phyloP scores from a whole-genome alignment of 352 stramenopile genomes.

The Globisporangium spinosum region DNA sequence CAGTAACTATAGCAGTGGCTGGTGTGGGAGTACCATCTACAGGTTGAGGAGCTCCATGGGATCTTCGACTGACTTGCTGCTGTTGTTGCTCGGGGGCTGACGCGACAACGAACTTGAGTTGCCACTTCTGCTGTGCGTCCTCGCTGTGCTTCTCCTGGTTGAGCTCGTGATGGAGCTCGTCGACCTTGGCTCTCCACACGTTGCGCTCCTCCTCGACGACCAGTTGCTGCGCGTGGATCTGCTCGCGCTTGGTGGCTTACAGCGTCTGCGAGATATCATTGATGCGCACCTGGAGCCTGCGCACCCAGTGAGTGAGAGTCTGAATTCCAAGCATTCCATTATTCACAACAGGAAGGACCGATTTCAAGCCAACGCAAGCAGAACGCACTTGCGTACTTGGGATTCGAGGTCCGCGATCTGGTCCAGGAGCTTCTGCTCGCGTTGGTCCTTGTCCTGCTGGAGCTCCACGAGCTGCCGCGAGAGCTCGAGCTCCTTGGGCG shows the following conservation, averaged over 20 bases:
- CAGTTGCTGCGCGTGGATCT: slow-evolving; percentile 46
- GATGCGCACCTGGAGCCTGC: slow-evolving; percentile 52
- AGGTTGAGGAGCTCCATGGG: not conserved
- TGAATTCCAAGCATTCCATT: too few species aligned
- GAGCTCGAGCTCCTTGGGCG: slow-evolving; percentile 67
- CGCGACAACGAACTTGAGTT: slow-evolving; percentile 34
- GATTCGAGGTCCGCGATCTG: slow-evolving; percentile 66
- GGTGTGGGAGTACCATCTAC: not conserved
- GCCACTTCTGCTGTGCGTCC: slow-evolving; percentile 61
- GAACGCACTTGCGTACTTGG: slow-evolving; percentile 63
- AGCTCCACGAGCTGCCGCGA: slow-evolving; percentile 60
- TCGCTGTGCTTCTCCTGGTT: slow-evolving; percentile 67
- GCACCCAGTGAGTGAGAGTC: not conserved
- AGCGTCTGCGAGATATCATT: slow-evolving; percentile 52
- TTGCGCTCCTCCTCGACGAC: slow-evolving; percentile 46
- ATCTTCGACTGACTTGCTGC: slow-evolving; percentile 1
- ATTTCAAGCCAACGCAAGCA: not conserved
- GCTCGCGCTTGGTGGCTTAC: slow-evolving; percentile 56
- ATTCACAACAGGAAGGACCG: not conserved
- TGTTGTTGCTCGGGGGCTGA: slow-evolving; percentile 4
- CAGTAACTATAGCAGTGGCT: not conserved
- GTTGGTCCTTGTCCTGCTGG: slow-evolving; percentile 63
- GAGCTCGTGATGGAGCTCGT: slow-evolving; percentile 39
- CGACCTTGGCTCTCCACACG: slow-evolving; percentile 38
- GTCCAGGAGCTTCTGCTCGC: slow-evolving; percentile 52